phyloP scores from a whole-genome alignment of 2,329 filamentous ascomycete species.

The Aspergillus fijiensis region DNA sequence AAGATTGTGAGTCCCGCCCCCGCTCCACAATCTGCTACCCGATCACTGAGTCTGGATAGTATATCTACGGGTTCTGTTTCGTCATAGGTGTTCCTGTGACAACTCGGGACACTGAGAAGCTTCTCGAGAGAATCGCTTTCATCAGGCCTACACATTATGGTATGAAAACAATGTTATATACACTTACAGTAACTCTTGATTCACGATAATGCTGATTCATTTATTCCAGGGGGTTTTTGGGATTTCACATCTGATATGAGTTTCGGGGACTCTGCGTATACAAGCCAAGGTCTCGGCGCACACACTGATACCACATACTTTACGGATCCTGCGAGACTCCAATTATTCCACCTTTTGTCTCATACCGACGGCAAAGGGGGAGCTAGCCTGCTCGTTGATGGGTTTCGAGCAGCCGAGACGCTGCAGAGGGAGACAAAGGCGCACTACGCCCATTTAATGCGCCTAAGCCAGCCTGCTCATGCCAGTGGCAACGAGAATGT shows the following conservation, averaged over 20 bases:
- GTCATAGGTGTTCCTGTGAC: slow-evolving; percentile 67
- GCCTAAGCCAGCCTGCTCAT: slow-evolving; percentile 68
- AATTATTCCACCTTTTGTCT: slow-evolving; percentile 88
- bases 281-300: slow-evolving; percentile 73
- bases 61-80: slow-evolving; percentile 72
- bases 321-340: slow-evolving; percentile 83
- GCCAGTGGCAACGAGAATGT: slow-evolving; percentile 84
- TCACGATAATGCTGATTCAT: slow-evolving; percentile 4
- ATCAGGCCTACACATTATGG: slow-evolving; percentile 92
- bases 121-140: slow-evolving; percentile 79
- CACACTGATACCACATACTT: slow-evolving; percentile 98
- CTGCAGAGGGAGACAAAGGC: slow-evolving; percentile 56
- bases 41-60: slow-evolving; percentile 46
- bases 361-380: slow-evolving; percentile 68
- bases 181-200: not conserved
- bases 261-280: slow-evolving; percentile 89
- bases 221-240: slow-evolving; percentile 61
- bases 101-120: slow-evolving; percentile 68
- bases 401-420: slow-evolving; percentile 68
- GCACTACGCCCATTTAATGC: slow-evolving; percentile 59
- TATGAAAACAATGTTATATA: slow-evolving; percentile 37
- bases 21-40: not conserved
- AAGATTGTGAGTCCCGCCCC: slow-evolving; percentile 51
- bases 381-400: slow-evolving; percentile 79
- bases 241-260: slow-evolving; percentile 89